phyloP scores from a whole-genome alignment of 495 filamentous ascomycete genomes.

The Tuber indicum region DNA sequence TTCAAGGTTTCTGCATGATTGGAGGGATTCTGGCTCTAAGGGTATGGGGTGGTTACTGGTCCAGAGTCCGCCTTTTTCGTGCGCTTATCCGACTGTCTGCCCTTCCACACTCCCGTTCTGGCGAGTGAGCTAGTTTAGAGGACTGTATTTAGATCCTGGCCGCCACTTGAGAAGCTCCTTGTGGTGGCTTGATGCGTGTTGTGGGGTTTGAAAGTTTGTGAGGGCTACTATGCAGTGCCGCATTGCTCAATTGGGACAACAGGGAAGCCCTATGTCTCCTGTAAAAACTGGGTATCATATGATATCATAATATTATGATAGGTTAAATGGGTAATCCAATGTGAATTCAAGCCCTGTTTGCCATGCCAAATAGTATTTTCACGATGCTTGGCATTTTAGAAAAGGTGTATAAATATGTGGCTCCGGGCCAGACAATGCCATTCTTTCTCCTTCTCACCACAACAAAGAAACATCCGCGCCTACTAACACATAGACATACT shows the following conservation, averaged over 20 bases:
- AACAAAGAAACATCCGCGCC: not conserved
- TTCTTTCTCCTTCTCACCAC: not conserved
- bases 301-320: too few species aligned
- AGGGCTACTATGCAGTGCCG: not conserved
- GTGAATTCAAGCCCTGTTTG: too few species aligned
- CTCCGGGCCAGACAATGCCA: not conserved
- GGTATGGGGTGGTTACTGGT: not conserved
- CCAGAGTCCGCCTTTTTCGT: too few species aligned
- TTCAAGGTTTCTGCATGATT: not conserved
- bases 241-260: not conserved
- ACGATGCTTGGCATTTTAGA: not conserved
- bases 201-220: not conserved
- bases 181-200: not conserved
- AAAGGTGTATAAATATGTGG: not conserved
- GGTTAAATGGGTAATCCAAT: too few species aligned
- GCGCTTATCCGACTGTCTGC: not conserved
- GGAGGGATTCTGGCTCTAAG: not conserved
- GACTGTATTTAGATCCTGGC: not conserved
- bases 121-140: not conserved
- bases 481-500: not conserved
- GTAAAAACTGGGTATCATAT: too few species aligned
- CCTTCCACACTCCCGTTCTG: not conserved
- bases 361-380: not conserved
- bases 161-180: not conserved
- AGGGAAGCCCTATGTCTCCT: not conserved